A percentile compares a stretch with the other conserved stretches of the same genome.
phyloP scores from a whole-genome alignment of 2,329 filamentous ascomycete species.

The Colletotrichum sp. region DNA sequence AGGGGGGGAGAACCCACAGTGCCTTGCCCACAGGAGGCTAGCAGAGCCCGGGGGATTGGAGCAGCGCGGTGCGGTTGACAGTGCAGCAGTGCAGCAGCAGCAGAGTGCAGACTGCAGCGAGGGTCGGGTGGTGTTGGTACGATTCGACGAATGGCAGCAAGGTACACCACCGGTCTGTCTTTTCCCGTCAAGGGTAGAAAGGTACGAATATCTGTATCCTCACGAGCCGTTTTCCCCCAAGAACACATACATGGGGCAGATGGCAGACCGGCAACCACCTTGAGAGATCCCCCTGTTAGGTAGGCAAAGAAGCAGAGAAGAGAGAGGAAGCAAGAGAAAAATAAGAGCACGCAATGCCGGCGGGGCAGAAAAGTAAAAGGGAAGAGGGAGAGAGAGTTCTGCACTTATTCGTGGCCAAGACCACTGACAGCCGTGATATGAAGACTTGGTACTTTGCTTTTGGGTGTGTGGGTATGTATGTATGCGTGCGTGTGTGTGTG shows the following conservation, averaged over 20 bases:
- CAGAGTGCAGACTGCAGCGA: not conserved
- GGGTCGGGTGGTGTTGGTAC: not conserved
- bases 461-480: not conserved
- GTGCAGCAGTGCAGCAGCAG: not conserved
- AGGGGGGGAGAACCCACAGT: slow-evolving; percentile 8
- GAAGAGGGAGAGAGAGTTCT: not conserved
- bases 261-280: not conserved
- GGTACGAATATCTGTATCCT: not conserved
- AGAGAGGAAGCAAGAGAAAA: not conserved
- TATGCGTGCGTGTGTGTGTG: not conserved
- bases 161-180: not conserved
- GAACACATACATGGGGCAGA: not conserved
- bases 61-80: not conserved
- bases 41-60: slow-evolving; percentile 23
- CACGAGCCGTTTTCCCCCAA: not conserved
- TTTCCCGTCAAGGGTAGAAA: not conserved
- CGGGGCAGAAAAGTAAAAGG: not conserved
- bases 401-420: not conserved
- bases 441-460: not conserved
- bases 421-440: not conserved
- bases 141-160: not conserved
- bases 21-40: slow-evolving; percentile 8
- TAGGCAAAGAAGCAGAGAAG: not conserved
- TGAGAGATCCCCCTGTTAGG: not conserved
- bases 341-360: not conserved